Percentiles rank a stretch among this genome's conserved stretches.
These are phyloP conservation scores for Sclerotinia glacialis DNA, from an alignment of 2,329 filamentous ascomycete species.

Conservation along the genomic window DNA sequence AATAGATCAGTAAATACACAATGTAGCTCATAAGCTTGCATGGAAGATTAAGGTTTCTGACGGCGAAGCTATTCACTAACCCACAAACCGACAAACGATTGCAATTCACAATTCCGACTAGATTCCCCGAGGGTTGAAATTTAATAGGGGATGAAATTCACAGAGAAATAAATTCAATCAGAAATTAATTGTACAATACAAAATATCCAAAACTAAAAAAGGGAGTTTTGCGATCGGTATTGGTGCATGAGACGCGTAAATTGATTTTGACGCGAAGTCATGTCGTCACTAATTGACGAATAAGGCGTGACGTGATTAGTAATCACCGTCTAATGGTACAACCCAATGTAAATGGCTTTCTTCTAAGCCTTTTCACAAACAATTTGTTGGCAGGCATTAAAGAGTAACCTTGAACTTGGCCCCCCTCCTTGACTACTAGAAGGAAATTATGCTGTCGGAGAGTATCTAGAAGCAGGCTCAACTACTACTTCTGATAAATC, in stretches of 20 bases:
- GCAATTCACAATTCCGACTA: not conserved
- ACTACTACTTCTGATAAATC: no score
- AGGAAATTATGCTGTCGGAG: no score
- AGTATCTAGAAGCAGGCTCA: no score
- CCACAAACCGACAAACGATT: not conserved
- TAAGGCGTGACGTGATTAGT: constrained; percentile 7
- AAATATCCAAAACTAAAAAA: not conserved
- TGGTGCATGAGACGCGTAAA: constrained; percentile 12
- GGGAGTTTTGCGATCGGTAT: not conserved
- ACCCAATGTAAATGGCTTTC: no score
- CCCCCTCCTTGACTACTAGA: no score
- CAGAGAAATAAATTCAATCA: not conserved
- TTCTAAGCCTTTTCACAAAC: no score
- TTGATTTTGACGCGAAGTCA: constrained; percentile 20
- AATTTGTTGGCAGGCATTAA: no score
- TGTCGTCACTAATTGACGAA: constrained; percentile 13
- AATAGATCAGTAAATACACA: not conserved
- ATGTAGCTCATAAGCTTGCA: no score
- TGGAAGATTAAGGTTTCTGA: not conserved
- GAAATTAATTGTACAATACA: not conserved
- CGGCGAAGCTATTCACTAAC: not conserved
- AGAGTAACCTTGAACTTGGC: no score
- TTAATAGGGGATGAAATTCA: not conserved
- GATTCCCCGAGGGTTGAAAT: not conserved
- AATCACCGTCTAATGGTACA: no score